phyloP scores from a whole-genome alignment of 2,329 filamentous ascomycete species.

The Ceratocystis destructans region DNA sequence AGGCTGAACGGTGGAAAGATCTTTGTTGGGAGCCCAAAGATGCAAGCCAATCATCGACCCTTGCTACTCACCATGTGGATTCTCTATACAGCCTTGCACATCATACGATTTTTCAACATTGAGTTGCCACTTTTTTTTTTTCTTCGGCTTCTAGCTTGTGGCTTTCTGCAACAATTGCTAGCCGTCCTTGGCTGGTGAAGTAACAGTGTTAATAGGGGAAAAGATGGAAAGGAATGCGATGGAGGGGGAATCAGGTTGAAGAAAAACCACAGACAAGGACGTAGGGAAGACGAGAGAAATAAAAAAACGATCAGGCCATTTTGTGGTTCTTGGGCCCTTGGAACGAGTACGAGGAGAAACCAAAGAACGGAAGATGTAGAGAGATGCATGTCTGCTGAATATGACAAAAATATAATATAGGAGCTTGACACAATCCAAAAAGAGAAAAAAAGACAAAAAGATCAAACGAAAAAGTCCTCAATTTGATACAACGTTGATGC shows the following conservation, averaged over 20 bases:
- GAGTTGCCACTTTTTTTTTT: constrained; percentile 20
- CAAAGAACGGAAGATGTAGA: not conserved
- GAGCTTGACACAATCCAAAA: not conserved
- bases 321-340: not conserved
- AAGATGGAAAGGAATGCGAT: not conserved
- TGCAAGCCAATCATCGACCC: constrained; percentile 13
- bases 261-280: not conserved
- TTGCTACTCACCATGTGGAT: constrained; percentile 8
- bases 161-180: constrained; percentile 6
- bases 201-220: not conserved
- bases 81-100: constrained; percentile 28
- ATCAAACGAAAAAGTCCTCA: not conserved
- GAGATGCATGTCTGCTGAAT: constrained; percentile 1
- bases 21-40: not conserved
- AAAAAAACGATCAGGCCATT: not conserved
- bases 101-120: constrained; percentile 28
- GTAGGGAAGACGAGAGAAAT: not conserved
- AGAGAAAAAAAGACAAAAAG: not conserved
- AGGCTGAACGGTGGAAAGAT: constrained; percentile 14
- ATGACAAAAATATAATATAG: no score
- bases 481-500: not conserved
- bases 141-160: constrained; percentile 20
- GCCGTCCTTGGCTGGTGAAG: not conserved
- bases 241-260: not conserved
- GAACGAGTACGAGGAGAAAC: not conserved